Evolutionary conservation across 805 yeast species (phyloP), one percentile per base, ranked within the genome.

Genomic region (Kodamaea laetipori): DNA sequence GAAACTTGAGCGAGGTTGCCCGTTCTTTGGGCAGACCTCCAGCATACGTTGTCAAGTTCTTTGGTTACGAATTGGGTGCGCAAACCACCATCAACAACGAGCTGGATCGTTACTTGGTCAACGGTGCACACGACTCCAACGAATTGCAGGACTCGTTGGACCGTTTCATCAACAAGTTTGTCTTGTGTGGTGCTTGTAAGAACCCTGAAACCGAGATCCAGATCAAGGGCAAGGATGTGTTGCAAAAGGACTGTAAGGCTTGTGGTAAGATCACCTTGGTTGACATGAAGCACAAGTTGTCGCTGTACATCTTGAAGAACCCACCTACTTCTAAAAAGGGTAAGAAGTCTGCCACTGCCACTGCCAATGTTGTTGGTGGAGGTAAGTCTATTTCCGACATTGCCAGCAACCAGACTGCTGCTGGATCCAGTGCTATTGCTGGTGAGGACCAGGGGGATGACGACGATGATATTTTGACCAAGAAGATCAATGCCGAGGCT

Each of bases 21-120:
- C 81, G 96, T 59, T 95, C 98, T 16, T 77, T 94, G 52, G 87
- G 86, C 54, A 84, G 99, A 70, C 98, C 99, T 25, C 82, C 97
- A 27, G 72, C 92, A 25, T 94, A 94, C 63, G 81, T 94, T 50
- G 82, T 94, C 67, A 94, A 94, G 73, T 94, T 81, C 69, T 94
- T 94, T 64, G 99, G 99, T 32, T 86, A 85, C 59, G 99, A 94
- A 72, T 77, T 94, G 46, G 99, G 99, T 69, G 98, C 99, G 9
- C 97, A 88, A 70, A 90, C 98, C 30, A 74, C 86, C 39, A 80
- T 85, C 54, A 80, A 84, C 58, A 95, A 86, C 53, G 78, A 76
- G 43, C 80, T 79, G 35, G 98, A 92, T 61, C 83, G 97, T 60
- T 94, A 81, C 66, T 74, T 92, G 52, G 95, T 94, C 49, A 94